Conservation (phyloP, 441 rosid genomes). For the Erodium trifolium region DNA sequence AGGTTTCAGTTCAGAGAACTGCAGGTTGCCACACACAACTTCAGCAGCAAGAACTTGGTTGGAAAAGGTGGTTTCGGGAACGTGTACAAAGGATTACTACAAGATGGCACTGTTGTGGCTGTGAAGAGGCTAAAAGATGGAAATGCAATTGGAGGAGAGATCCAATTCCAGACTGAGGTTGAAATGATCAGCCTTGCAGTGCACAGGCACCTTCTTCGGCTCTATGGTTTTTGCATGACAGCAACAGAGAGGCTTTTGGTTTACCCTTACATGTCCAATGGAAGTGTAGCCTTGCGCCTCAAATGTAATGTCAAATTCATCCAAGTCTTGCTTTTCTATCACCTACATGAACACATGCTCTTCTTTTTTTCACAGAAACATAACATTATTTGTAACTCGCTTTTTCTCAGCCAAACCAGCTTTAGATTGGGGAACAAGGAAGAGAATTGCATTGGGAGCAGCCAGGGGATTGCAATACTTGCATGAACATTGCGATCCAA, state of each 20-base stretch:
- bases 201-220: conserved; percentile 76
- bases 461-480: conserved; percentile 82
- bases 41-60: conserved; percentile 70
- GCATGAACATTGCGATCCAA: conserved; percentile 34
- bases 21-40: conserved; percentile 66
- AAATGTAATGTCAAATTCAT: conserved; percentile 39
- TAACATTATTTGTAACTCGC: too few species aligned
- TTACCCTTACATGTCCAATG: conserved; percentile 91
- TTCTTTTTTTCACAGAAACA: not conserved
- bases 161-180: conserved; percentile 92
- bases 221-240: conserved; percentile 78
- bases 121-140: conserved; percentile 91
- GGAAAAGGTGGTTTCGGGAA: conserved; percentile 95
- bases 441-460: conserved; percentile 75
- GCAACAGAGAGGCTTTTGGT: conserved; percentile 77
- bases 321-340: not conserved
- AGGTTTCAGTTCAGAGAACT: conserved; percentile 76
- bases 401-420: conserved; percentile 50
- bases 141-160: conserved; percentile 73
- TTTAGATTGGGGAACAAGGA: conserved; percentile 79
- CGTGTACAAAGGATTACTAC: conserved; percentile 78
- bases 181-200: conserved; percentile 98
- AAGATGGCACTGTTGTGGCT: conserved; percentile 71
- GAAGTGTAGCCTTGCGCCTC: conserved; percentile 88
- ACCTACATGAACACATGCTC: not conserved